A percentile compares a stretch with the other conserved stretches of the same genome.
These are phyloP conservation scores for Globisporangium abappressorium DNA, from an alignment of 352 stramenopile species.

Conservation along the genomic window DNA sequence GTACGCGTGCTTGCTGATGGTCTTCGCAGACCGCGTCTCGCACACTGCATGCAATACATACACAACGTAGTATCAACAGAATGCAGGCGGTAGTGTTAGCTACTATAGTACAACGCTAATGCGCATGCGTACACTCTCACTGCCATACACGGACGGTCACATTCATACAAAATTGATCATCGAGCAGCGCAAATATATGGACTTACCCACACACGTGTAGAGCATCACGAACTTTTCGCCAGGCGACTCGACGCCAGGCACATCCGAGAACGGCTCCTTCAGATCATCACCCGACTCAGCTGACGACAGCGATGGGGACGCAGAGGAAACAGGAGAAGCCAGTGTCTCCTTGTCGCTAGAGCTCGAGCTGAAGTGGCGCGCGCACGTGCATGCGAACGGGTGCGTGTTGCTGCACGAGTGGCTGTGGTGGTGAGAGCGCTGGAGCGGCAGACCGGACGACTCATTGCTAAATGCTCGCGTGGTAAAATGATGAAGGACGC, in stretches of 20 bases:
- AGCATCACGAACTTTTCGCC: conserved; percentile 97
- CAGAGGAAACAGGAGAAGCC: not conserved
- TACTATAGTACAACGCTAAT: not conserved
- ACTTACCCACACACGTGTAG: conserved; percentile 92
- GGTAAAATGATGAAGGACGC: not conserved
- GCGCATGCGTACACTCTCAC: not conserved
- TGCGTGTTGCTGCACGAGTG: not conserved
- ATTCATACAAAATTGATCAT: not conserved
- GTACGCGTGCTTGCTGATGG: conserved; percentile 97
- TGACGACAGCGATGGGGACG: not conserved
- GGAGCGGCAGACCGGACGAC: not conserved
- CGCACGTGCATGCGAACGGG: not conserved
- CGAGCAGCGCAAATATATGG: not conserved
- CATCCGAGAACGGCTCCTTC: conserved; percentile 23
- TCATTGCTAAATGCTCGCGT: not conserved
- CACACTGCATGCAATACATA: conserved; percentile 74
- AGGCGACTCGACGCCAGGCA: conserved; percentile 70
- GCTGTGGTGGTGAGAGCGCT: not conserved
- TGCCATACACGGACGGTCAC: not conserved
- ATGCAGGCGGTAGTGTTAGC: conserved; percentile 13
- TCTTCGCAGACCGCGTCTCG: conserved; percentile 96
- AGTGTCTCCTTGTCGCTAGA: conserved; percentile 1
- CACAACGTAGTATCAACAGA: not conserved
- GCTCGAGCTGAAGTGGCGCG: conserved; percentile 8
- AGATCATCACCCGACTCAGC: not conserved